Percentiles rank a stretch among this genome's conserved stretches.
These are phyloP conservation scores for Saccharomycopsis sp. DNA, from an alignment of 805 yeast species.

Conservation along the genomic window DNA sequence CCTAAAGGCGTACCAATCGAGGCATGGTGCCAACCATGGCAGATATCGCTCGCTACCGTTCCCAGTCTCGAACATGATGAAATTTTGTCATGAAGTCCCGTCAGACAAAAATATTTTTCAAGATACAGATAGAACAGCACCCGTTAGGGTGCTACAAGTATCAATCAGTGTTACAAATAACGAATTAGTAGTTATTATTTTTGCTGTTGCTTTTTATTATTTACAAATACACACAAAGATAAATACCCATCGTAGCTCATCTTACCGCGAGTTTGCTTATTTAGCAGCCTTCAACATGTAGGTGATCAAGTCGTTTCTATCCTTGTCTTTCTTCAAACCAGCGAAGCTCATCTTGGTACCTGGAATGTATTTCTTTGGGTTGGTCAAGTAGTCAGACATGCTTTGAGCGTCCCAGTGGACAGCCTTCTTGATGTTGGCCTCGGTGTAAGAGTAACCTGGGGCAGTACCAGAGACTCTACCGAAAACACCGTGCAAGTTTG, in stretches of 20 bases:
- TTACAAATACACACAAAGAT: neutral
- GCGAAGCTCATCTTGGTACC: conserved; percentile 99
- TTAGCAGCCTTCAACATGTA: conserved; percentile 59
- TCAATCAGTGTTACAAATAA: too few relatives aligned
- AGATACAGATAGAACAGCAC: too few relatives aligned
- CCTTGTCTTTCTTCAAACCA: conserved; percentile 98
- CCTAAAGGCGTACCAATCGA: neutral
- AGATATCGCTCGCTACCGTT: neutral
- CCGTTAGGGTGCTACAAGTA: too few relatives aligned
- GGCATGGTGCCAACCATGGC: neutral
- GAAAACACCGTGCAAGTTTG: conserved; percentile 91
- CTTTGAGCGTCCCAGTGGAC: conserved; percentile 82
- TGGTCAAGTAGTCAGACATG: conserved; percentile 92
- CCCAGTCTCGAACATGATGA: too few relatives aligned
- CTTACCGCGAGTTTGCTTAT: conserved; percentile 32
- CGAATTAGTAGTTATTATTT: too few relatives aligned
- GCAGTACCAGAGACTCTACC: conserved; percentile 92
- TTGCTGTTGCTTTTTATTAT: neutral
- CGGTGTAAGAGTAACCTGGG: conserved; percentile 92
- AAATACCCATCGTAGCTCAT: neutral
- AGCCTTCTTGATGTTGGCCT: conserved; percentile 96
- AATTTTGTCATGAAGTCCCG: too few relatives aligned
- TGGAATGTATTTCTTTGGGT: conserved; percentile 99
- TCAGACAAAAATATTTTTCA: too few relatives aligned
- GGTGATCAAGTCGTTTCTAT: conserved; percentile 93